A percentile compares a stretch with the other conserved stretches of the same genome.
Evolutionary conservation across 345 rosid genomes (phyloP).

Genomic region (Hirschfeldia incana): DNA sequence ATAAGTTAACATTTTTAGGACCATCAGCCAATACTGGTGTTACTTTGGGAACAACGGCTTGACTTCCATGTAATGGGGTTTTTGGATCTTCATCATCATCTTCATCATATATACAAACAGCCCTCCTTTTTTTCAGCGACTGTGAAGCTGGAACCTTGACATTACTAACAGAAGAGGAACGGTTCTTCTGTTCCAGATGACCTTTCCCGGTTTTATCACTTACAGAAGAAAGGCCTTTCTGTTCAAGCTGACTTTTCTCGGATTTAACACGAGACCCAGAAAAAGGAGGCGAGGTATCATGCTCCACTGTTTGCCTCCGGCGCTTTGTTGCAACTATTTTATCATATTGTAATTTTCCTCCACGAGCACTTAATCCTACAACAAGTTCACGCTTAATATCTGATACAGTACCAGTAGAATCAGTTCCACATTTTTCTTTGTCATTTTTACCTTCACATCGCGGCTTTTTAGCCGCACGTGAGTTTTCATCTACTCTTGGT

Average conservation of each 20-base stretch:
- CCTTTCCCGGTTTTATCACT: slow-evolving; percentile 48
- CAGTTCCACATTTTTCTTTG: slow-evolving; percentile 34
- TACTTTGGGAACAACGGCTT: slow-evolving; percentile 39
- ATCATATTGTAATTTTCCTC: slow-evolving; percentile 45
- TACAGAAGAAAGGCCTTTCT: slow-evolving; percentile 41
- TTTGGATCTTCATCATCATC: slow-evolving; percentile 70
- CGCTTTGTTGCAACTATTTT: slow-evolving; percentile 72
- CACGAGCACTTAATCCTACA: slow-evolving; percentile 51
- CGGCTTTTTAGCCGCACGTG: slow-evolving; percentile 54
- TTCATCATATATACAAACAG: slow-evolving; percentile 73
- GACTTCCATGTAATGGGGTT: slow-evolving; percentile 86
- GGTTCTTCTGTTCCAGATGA: slow-evolving; percentile 47
- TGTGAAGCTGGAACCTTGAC: slow-evolving; percentile 46
- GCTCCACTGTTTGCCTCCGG: slow-evolving; percentile 57
- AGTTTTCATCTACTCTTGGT: slow-evolving; percentile 40
- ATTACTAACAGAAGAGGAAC: slow-evolving; percentile 31
- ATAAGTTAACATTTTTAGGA: slow-evolving; percentile 38
- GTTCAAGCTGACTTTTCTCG: slow-evolving; percentile 31
- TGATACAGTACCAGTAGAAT: slow-evolving; percentile 26
- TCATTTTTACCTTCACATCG: slow-evolving; percentile 47
- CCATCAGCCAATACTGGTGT: slow-evolving; percentile 41
- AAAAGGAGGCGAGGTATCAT: slow-evolving; percentile 23
- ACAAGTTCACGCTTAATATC: slow-evolving; percentile 42
- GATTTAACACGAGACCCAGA: slow-evolving; percentile 24
- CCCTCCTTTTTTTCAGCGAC: slow-evolving; percentile 67